Percentiles rank a stretch among this genome's conserved stretches.
These are phyloP conservation scores for Alternaria gaisen DNA, from an alignment of 2,329 filamentous ascomycete genomes.

Conservation along the genomic window DNA sequence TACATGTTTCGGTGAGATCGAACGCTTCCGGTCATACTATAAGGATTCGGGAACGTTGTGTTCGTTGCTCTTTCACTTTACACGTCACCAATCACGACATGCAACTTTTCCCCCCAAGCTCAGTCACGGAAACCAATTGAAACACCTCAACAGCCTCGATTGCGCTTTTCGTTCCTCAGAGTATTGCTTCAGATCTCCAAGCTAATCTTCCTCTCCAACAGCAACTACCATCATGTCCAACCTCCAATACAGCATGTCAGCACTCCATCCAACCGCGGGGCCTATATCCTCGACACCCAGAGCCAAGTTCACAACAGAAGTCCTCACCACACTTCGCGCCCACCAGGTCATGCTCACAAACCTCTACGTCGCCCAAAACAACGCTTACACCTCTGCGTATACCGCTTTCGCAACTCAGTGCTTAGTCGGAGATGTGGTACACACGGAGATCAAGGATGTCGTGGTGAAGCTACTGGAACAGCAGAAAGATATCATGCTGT, in stretches of 20 bases:
- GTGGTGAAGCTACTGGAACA: not conserved
- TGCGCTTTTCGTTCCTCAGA: not conserved
- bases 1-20: not conserved
- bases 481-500: not conserved
- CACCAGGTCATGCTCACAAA: not conserved
- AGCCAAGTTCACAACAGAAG: not conserved
- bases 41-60: not conserved
- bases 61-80: not conserved
- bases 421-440: not conserved
- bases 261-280: not conserved
- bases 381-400: not conserved
- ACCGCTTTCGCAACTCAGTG: not conserved
- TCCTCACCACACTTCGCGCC: not conserved
- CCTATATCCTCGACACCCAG: not conserved
- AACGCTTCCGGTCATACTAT: not conserved
- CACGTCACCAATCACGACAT: not conserved
- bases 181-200: not conserved
- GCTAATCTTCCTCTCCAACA: not conserved
- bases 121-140: not conserved
- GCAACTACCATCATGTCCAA: not conserved
- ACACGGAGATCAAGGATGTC: not conserved
- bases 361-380: not conserved
- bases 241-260: not conserved
- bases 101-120: not conserved
- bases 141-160: not conserved